These are phyloP conservation scores for Colletotrichum tropicicola DNA, from an alignment of 2,329 filamentous ascomycete species.

Conservation along the genomic window DNA sequence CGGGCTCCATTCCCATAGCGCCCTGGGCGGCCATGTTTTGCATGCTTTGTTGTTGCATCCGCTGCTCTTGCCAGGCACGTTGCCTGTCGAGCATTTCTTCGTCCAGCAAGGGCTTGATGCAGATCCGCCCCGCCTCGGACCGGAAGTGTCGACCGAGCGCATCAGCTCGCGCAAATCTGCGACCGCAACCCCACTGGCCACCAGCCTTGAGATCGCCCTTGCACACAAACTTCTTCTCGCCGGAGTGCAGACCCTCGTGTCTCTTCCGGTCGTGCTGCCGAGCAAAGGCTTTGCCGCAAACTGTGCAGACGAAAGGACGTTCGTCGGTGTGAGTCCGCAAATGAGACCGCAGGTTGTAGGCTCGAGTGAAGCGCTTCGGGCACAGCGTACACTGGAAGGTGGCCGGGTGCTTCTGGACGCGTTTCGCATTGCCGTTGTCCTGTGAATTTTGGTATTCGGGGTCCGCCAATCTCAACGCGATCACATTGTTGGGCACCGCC, in stretches of 20 bases:
- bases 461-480: constrained; percentile 91
- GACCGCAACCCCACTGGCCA: constrained; percentile 90
- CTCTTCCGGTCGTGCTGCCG: constrained; percentile 97
- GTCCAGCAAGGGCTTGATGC: constrained; percentile 96
- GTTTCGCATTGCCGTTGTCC: constrained; percentile 71
- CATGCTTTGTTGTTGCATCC: constrained; percentile 70
- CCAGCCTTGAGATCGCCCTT: constrained; percentile 87
- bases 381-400: constrained; percentile 96
- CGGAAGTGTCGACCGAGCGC: constrained; percentile 94
- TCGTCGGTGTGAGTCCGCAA: constrained; percentile 97
- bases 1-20: constrained; percentile 68
- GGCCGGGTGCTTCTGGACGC: constrained; percentile 96
- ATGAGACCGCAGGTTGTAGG: constrained; percentile 96
- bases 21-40: constrained; percentile 64
- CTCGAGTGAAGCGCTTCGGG: constrained; percentile 94
- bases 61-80: constrained; percentile 77
- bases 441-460: constrained; percentile 80
- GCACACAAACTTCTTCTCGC: constrained; percentile 99
- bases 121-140: constrained; percentile 93
- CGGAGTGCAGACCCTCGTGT: constrained; percentile 94
- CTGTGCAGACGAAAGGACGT: constrained; percentile 94
- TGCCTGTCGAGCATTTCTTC: constrained; percentile 90
- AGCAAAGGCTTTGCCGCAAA: constrained; percentile 97
- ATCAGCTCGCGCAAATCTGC: constrained; percentile 93
- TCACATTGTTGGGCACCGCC: constrained; percentile 68